Conservation (phyloP, 805 yeast genomes). For the Scheffersomyces lignosus region DNA sequence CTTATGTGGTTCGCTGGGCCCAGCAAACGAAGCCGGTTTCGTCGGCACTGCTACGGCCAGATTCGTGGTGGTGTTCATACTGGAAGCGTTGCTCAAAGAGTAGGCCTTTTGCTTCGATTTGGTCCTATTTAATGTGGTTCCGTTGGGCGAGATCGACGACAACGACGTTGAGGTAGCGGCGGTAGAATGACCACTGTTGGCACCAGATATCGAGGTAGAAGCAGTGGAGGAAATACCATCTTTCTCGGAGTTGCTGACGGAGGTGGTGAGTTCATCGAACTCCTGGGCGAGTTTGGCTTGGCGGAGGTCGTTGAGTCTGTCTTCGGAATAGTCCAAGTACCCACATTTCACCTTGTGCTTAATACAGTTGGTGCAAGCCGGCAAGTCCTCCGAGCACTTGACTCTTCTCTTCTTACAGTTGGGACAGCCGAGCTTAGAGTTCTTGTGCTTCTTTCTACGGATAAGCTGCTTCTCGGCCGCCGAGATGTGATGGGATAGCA, state of each 20-base stretch:
- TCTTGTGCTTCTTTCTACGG: conserved; percentile 22
- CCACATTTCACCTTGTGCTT: conserved; percentile 42
- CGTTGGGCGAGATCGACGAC: no score
- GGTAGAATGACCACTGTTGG: neutral
- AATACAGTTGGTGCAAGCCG: conserved; percentile 39
- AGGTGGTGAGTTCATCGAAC: conserved; percentile 4
- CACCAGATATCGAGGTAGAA: neutral
- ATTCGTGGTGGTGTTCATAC: neutral
- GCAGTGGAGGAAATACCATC: neutral
- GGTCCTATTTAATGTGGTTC: no score
- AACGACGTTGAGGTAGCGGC: no score
- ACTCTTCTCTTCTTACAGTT: conserved; percentile 52
- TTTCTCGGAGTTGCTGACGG: neutral
- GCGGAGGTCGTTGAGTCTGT: conserved; percentile 29
- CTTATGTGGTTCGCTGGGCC: neutral
- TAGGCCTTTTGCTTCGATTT: neutral
- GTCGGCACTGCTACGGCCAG: neutral
- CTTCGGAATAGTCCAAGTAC: conserved; percentile 33
- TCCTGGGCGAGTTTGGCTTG: conserved; percentile 13
- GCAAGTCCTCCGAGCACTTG: conserved; percentile 46
- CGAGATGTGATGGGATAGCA: neutral
- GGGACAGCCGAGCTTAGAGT: conserved; percentile 45
- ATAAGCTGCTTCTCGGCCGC: conserved; percentile 4
- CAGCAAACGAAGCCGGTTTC: neutral
- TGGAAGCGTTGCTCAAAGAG: neutral